phyloP scores from a whole-genome alignment of 202 grass and related monocot genomes.

The Miscanthus sacchariflorus region DNA sequence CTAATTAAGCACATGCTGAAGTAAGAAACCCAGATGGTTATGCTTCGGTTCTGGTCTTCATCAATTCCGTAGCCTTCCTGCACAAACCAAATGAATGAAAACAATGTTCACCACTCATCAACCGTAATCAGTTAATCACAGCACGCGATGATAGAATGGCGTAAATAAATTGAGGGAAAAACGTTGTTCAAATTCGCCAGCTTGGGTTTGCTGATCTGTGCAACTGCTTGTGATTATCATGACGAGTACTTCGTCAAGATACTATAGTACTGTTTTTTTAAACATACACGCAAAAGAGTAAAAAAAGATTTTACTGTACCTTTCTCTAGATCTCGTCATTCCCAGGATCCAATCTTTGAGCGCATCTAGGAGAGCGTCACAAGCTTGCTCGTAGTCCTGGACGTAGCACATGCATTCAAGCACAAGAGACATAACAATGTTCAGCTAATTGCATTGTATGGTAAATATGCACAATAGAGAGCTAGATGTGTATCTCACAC shows the following conservation, averaged over 20 bases:
- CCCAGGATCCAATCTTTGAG: neutral
- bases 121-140: no score
- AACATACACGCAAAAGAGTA: neutral
- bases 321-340: slow-evolving; percentile 22
- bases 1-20: neutral
- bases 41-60: slow-evolving; percentile 17
- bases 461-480: neutral
- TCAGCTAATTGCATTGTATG: neutral
- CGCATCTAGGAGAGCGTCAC: slow-evolving; percentile 38
- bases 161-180: no score
- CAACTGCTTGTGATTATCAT: no score
- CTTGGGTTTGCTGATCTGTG: no score
- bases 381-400: slow-evolving; percentile 42
- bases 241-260: no score
- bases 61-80: slow-evolving; percentile 30
- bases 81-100: neutral
- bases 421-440: no score
- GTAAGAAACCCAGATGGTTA: neutral
- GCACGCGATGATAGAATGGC: no score
- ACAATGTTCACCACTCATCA: neutral
- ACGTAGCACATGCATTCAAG: neutral
- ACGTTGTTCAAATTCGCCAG: no score
- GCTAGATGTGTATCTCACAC: neutral
- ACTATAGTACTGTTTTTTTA: no score
- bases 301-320: neutral